A percentile compares a stretch with the other conserved stretches of the same genome.
Evolutionary conservation across 192 early-diverging fungal genomes (phyloP).

Genomic region (Coemansia sp.): DNA sequence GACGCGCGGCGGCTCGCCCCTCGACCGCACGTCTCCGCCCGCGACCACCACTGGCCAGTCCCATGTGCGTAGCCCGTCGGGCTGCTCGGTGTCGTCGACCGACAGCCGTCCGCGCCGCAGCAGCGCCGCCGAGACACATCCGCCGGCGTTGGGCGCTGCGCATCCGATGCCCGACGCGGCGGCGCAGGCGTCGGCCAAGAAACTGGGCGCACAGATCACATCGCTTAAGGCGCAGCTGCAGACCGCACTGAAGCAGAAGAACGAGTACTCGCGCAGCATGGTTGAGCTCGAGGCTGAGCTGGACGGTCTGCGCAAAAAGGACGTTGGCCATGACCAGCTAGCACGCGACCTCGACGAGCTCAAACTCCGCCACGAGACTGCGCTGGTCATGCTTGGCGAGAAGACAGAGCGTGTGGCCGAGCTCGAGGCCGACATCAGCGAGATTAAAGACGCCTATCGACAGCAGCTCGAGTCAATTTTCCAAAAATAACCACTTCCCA

Average conservation of each 20-base stretch:
- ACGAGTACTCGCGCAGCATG: conserved; percentile 52
- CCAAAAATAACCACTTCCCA: conserved; percentile 43
- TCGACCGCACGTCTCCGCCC: not conserved
- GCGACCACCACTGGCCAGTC: not conserved
- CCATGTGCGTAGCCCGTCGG: conserved; percentile 29
- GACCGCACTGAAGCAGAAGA: conserved; percentile 39
- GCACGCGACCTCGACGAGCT: conserved; percentile 61
- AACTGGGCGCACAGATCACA: conserved; percentile 44
- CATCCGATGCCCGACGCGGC: not conserved
- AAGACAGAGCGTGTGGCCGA: conserved; percentile 85
- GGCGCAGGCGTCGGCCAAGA: conserved; percentile 18
- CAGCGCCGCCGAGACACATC: conserved; percentile 22
- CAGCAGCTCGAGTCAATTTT: conserved; percentile 64
- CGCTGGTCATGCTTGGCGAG: conserved; percentile 88
- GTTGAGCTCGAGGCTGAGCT: conserved; percentile 66
- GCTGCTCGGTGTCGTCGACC: conserved; percentile 33
- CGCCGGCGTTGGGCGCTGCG: not conserved
- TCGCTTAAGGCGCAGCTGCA: conserved; percentile 53
- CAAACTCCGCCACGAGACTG: conserved; percentile 59
- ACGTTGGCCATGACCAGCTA: conserved; percentile 19
- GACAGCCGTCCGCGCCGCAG: conserved; percentile 35
- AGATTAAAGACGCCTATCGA: conserved; percentile 77
- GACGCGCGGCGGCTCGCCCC: conserved; percentile 4
- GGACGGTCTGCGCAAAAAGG: conserved; percentile 54
- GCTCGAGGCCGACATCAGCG: conserved; percentile 69